Base-by-base conservation (phyloP, 352 stramenopile genomes). In the Phytopythium aichiense region DNA sequence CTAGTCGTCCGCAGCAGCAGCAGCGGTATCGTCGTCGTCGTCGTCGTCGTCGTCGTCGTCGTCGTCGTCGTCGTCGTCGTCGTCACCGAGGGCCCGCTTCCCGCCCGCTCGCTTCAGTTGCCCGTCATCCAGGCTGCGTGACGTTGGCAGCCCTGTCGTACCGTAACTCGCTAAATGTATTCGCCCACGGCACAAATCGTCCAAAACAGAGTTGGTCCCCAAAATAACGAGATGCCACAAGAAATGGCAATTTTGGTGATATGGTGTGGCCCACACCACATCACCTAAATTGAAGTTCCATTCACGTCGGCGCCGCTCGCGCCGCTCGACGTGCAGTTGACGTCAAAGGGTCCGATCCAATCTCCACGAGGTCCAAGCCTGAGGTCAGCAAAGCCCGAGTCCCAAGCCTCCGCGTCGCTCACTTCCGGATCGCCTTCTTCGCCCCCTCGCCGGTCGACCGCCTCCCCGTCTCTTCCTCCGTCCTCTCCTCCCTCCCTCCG, bases 371-470 rank as follows among this genome's bases (percentile, higher is more conserved):
- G 28, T 31, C 28, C 28, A 31, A 31, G 28, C 28, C 35, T 40
- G 35, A 15, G 35, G 35, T 46, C 40, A 1, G 40, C 5, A 46
- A 9, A 16, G 15, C 1, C 12, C 37, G 37, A 16, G 15, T 16
- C n/a, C n/a, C n/a, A n/a, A n/a, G n/a, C n/a, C n/a, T n/a, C 28
- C 28, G 28, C 3, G 28, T 31, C 22, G 7, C 45, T 37, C 53
- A 59, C 53, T 59, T 59, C 53, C 53, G 37, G 53, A 59, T 49
- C 51, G 28, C 7, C 53, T 7, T 5, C n/a, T 22, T 31, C 30
- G 35, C 35, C 35, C 28, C 50, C 18, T 11, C 15, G 40, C 40
- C 40, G 40, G 35, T 40, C 35, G 35, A 40, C 9, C 7, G 9
- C 8, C 9, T 15, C 9, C 35, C 35, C 35, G 35, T 16, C 37